Base-by-base conservation (phyloP, 2,329 filamentous ascomycete genomes). In the Colletotrichum ledebouriae region DNA sequence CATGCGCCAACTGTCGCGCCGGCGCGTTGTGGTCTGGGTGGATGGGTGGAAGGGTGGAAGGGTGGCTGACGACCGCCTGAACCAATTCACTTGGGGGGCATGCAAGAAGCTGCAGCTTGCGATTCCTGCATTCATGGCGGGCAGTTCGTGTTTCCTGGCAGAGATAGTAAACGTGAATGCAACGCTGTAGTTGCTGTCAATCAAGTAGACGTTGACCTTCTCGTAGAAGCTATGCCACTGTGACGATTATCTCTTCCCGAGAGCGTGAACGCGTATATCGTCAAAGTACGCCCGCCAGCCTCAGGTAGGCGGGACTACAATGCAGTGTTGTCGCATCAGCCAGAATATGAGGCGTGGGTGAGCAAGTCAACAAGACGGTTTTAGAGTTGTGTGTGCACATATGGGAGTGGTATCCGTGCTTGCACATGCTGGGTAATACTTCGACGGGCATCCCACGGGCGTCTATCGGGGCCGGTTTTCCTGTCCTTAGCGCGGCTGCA, bases 21-120 rank as follows among this genome's bases (percentile, higher is more conserved):
- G 63, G 57, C 41, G 39, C 17, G 41, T 41, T 55, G 29, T 58
- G 50, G 52, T 39, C 60, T 59, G 55, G 41, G 34, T 64, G 53
- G 46, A 5, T 25, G 25, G 25, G 22, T 22, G 22, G 22, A 22
- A 17, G 17, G 17, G 17, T 17, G 17, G 17, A 17, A 25, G 29
- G 29, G 29, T 68, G 65, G 65, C 65, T 65, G 53, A 65, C 65
- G 65, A 68, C 41, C 44, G 49, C 57, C 60, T 58, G 65, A 22
- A 20, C 33, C 46, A 47, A 12, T 39, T 59, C 41, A 44, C 17
- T 59, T 68, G 37, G 65, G 60, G 55, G 39, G 47, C 29, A 57
- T 57, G 42, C 22, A 50, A 20, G 25, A 56, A 17, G 47, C 55
- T 49, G 55, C 65, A 50, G 25, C 47, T 46, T 25, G 60, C 46